These are phyloP conservation scores for Nemania diffusa DNA, from an alignment of 2,329 filamentous ascomycete species.

Conservation along the genomic window DNA sequence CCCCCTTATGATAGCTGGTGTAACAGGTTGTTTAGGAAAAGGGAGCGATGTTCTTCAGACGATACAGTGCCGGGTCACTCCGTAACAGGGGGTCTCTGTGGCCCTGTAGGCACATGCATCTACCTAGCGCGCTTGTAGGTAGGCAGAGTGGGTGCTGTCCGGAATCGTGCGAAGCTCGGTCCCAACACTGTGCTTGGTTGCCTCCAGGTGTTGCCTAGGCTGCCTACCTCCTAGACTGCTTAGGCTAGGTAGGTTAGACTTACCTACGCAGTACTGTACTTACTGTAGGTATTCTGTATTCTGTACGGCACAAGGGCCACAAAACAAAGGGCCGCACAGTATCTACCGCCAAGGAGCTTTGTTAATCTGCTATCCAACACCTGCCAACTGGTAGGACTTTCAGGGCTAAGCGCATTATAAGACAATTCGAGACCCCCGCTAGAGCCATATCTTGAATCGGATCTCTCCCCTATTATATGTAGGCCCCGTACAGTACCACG, in stretches of 20 bases:
- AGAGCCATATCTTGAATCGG: conserved; percentile 16
- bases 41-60: not conserved
- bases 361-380: not conserved
- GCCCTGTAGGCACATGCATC: not conserved
- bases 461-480: conserved; percentile 8
- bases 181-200: not conserved
- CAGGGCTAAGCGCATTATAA: conserved; percentile 1
- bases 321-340: conserved; percentile 1
- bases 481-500: not conserved
- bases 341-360: not conserved
- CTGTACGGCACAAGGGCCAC: too few species aligned
- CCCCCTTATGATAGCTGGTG: conserved; percentile 4
- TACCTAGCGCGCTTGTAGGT: not conserved
- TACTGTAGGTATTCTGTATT: too few species aligned
- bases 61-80: conserved; percentile 13
- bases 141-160: not conserved
- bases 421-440: conserved; percentile 14
- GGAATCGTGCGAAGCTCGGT: not conserved
- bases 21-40: conserved; percentile 9
- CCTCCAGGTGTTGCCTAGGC: not conserved
- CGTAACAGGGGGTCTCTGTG: not conserved
- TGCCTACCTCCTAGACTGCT: too few species aligned
- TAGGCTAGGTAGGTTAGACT: too few species aligned
- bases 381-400: conserved; percentile 20
- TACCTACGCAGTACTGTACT: too few species aligned